Base-by-base conservation (phyloP, 2,329 filamentous ascomycete species). In the Hirsutella thompsonii region DNA sequence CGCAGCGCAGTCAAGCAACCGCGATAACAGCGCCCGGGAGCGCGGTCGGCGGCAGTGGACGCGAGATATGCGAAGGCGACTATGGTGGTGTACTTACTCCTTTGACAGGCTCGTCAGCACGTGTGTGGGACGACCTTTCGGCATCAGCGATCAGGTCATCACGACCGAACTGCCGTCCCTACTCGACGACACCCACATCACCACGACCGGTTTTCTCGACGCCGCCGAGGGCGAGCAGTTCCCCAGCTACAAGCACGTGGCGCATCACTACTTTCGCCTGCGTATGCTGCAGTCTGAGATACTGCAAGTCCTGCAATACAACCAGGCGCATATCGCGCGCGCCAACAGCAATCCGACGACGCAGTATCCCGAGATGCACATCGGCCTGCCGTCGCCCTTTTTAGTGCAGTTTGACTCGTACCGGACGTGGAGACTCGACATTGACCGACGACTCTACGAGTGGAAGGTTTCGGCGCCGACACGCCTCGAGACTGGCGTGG, bases 51-150 rank as follows among this genome's bases (percentile, higher is more conserved):
- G 85, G 43, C 78, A 94, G 59, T 95, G 87, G 73, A 72, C 87
- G 32, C 79, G 90, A 40, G 92, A 96, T 58, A 72, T 94, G 47
- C 79, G 88, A 39, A 74, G 90, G 42, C 76, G 90, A 26, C 68
- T 96, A 13, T 96, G 89, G 88, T 96, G 92, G 90, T 94, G 88
- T 63, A 89, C 89, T 2, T 96, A 96, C 61, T 90, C 86, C 5
- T 78, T 96, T 42, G 90, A 96, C 60, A 77, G 90, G n/a, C 77
- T 96, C 5, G 90, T 96, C 39, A 92, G 87, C 54, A 89, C 87
- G 19, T 95, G 89, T 51, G 90, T 96, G 20, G 90, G 90, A 30
- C 73, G 90, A 42, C 92, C 90, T 6, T 93, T 95, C 54, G 89
- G 90, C 23, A 87, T 96, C 47, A 89, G 83, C n/a, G 92, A 96